Conservation (phyloP, 2,329 filamentous ascomycete species). For the Cucurbitaria berberidis region DNA sequence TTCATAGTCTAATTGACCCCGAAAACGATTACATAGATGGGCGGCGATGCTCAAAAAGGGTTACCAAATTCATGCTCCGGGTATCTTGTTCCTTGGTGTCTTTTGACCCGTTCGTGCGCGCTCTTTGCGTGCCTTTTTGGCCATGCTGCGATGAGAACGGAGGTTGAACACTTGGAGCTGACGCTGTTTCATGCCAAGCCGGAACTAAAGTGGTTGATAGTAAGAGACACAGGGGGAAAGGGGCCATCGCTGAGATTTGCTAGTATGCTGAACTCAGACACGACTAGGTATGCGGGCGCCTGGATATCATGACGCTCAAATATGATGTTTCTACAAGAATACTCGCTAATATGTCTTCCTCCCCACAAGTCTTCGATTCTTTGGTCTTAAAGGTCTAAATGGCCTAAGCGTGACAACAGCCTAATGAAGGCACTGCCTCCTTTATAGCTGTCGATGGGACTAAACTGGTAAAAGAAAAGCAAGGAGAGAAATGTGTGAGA, state of each 20-base stretch:
- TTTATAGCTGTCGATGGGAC: not conserved
- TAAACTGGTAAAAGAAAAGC: not conserved
- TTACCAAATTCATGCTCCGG: constrained; percentile 13
- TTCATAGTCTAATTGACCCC: too few relatives aligned
- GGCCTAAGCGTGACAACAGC: not conserved
- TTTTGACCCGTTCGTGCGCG: constrained; percentile 10
- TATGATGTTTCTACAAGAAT: not conserved
- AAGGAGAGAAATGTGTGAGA: not conserved
- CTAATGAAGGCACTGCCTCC: not conserved
- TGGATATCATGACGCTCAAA: constrained; percentile 1
- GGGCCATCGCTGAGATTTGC: not conserved
- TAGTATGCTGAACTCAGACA: constrained; percentile 7
- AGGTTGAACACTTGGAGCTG: not conserved
- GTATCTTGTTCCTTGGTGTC: constrained; percentile 8
- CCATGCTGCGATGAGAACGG: constrained; percentile 7
- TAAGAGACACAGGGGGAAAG: too few relatives aligned
- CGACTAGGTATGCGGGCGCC: constrained; percentile 4
- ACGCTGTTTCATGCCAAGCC: not conserved
- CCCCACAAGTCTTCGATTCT: not conserved
- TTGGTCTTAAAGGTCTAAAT: not conserved
- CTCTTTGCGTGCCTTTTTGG: constrained; percentile 17
- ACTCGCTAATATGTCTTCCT: not conserved
- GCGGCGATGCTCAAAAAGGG: not conserved
- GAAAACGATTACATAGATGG: too few relatives aligned
- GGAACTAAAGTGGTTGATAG: too few relatives aligned